Evolutionary conservation across 2,329 filamentous ascomycete genomes (phyloP), one percentile per base, ranked within the genome.

Genomic region (Aspergillus sojae): DNA sequence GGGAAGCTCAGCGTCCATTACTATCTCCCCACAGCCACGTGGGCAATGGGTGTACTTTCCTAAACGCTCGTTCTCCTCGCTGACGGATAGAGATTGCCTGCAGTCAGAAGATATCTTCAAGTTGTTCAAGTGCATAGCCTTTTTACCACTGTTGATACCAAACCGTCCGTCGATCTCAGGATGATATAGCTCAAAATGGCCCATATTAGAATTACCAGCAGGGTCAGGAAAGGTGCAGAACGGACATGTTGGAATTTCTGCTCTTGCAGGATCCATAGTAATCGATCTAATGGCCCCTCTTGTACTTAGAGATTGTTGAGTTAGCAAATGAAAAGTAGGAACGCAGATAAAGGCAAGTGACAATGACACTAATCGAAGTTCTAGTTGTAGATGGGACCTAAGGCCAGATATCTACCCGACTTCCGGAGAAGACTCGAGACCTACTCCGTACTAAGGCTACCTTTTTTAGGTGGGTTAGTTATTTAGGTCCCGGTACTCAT

Each of bases 11-110:
- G 78, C 74, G 9, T 80, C 69, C 7, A 80, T 75, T 23, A 89
- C 74, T n/a, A 81, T 73, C 72, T 91, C 88, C 36, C 85, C 85
- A 71, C 89, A 91, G 26, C 82, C 84, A 19, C 85, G 82, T 39
- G 85, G 83, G 68, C 88, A 89, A 48, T 83, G 79, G 26, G 82
- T 78, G 70, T 87, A 87, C 57, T 71, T 69, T 12, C 68, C 62
- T 14, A 26, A 12, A 11, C 16, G 9, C 5, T 71, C 68, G 7
- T 67, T 46, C 39, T 59, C 53, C 26, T 54, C 48, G n/a, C 39
- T 21, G 57, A 52, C 7, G 28, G 61, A 32, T 50, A 26, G 12
- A 12, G 12, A 43, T 39, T 53, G 64, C 45, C 56, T 32, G 39
- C 30, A 28, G 34, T 63, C 54, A 28, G 53, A 61, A 50, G 46